Evolutionary conservation across 495 filamentous ascomycete genomes (phyloP).

Genomic region (Elasticomyces elasticus): DNA sequence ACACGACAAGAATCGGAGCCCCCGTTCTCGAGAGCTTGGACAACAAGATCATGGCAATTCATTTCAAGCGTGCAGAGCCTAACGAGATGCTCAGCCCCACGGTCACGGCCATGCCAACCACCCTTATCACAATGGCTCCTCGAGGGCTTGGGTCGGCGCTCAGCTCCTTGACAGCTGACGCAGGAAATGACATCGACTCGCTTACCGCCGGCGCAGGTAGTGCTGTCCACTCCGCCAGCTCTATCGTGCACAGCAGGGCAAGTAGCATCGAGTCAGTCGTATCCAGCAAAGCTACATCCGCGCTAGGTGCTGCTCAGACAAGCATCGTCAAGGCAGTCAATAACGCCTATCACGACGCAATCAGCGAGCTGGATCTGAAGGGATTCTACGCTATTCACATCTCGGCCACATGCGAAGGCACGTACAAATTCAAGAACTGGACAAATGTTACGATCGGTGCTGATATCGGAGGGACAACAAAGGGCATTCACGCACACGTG

Average conservation of each 20-base stretch:
- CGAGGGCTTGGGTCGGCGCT: not conserved
- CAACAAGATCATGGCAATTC: constrained; percentile 7
- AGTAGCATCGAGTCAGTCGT: constrained; percentile 13
- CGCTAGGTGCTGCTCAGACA: constrained; percentile 1
- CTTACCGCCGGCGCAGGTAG: constrained; percentile 8
- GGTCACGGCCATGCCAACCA: constrained; percentile 12
- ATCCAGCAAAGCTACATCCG: not conserved
- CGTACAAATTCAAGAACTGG: constrained; percentile 39
- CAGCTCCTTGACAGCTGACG: constrained; percentile 7
- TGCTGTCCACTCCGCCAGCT: constrained; percentile 6
- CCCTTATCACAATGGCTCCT: constrained; percentile 12
- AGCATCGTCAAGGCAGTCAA: constrained; percentile 27
- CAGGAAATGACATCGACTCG: constrained; percentile 7
- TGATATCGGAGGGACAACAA: not conserved
- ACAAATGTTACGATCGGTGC: constrained; percentile 36
- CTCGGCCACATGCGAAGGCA: constrained; percentile 56
- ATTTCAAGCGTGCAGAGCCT: constrained; percentile 5
- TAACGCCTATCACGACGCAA: constrained; percentile 39
- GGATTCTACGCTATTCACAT: constrained; percentile 67
- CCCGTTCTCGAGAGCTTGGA: constrained; percentile 33
- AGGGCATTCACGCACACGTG: constrained; percentile 39
- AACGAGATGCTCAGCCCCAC: not conserved
- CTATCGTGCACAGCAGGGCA: constrained; percentile 2
- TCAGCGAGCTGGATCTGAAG: constrained; percentile 43
- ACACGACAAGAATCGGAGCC: constrained; percentile 52